Conservation (phyloP, 1,284 basidiomycete genomes). For the Cutaneotrichosporon mucoides region DNA sequence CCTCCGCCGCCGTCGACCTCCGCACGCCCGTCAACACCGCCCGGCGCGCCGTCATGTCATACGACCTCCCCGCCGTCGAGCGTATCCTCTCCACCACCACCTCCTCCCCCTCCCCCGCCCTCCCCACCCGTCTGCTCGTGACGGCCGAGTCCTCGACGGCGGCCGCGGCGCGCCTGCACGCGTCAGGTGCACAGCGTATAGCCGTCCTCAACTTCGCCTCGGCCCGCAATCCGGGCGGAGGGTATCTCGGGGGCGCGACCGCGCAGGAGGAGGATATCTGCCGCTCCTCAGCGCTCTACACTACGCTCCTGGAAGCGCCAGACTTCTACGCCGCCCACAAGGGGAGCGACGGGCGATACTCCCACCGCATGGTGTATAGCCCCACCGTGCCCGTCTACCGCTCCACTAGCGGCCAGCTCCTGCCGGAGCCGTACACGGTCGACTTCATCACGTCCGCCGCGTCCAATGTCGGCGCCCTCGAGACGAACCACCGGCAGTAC, state of each 20-base stretch:
- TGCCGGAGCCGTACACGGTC: constrained; percentile 1
- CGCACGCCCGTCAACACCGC: background rate
- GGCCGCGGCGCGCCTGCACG: constrained; percentile 11
- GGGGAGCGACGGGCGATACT: constrained; percentile 13
- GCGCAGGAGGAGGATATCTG: constrained; percentile 23
- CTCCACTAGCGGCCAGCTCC: background rate
- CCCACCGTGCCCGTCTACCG: constrained; percentile 14
- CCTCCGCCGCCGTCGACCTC: constrained; percentile 10
- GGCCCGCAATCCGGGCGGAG: constrained; percentile 17
- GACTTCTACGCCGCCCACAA: constrained; percentile 12
- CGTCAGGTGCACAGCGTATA: background rate
- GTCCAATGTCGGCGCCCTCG: constrained; percentile 12
- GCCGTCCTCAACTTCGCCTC: constrained; percentile 19
- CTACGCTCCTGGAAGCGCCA: constrained; percentile 1
- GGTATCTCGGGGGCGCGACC: constrained; percentile 15
- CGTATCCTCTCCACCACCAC: background rate
- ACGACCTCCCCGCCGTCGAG: constrained; percentile 3
- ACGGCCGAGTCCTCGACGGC: constrained; percentile 13
- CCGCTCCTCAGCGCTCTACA: constrained; percentile 16
- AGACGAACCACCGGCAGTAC: background rate
- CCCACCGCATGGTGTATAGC: constrained; percentile 17
- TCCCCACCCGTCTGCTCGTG: background rate
- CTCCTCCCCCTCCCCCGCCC: background rate
- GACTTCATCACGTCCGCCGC: constrained; percentile 14
- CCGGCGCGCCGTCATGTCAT: background rate